Base-by-base conservation (phyloP, 2,329 filamentous ascomycete genomes). In the Fusarium algeriense region DNA sequence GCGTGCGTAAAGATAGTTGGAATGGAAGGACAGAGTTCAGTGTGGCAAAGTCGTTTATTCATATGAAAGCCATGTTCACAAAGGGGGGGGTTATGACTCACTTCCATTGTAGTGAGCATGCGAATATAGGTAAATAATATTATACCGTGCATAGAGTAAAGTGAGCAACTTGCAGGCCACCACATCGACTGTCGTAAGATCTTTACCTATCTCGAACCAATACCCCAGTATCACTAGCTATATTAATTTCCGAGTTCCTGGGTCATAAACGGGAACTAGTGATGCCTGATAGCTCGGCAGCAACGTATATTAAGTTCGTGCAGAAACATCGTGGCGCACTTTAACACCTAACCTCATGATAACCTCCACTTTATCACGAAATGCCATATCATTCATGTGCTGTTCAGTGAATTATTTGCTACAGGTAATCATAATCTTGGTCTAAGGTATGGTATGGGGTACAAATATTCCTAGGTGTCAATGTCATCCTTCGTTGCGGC, bases 401-500 rank as follows among this genome's bases (percentile, higher is more conserved):
- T 23, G n/a, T 13, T 13, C 20, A 12, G 14, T n/a, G 9, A 34
- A 35, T 2, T 9, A 5, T 17, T 1, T 1, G 15, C 6, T 3
- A 15, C 17, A 7, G 2, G 14, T 30, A 5, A 5, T 1, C 3
- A 5, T 26, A 14, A 11, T 3, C 14, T 8, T 7, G 6, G 17
- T 15, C 8, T 14, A 14, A 23, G 23, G 23, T 23, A 10, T 52
- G 11, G 13, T 48, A 6, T 38, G 7, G 7, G 32, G 35, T 26
- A 17, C 34, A 17, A 19, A 49, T n/a, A 23, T 8, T 38, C 19
- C 34, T 11, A 19, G 15, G 12, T 44, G 11, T 15, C 15, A 9
- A 38, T 40, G 19, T 28, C 32, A 34, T 46, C 14, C 37, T 37
- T 41, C 37, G 58, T 59, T 77, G 77, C 73, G 75, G 67, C 38